These are phyloP conservation scores for Bonia amplexicaulis DNA, from an alignment of 176 grass and related monocot species.

Conservation along the genomic window DNA sequence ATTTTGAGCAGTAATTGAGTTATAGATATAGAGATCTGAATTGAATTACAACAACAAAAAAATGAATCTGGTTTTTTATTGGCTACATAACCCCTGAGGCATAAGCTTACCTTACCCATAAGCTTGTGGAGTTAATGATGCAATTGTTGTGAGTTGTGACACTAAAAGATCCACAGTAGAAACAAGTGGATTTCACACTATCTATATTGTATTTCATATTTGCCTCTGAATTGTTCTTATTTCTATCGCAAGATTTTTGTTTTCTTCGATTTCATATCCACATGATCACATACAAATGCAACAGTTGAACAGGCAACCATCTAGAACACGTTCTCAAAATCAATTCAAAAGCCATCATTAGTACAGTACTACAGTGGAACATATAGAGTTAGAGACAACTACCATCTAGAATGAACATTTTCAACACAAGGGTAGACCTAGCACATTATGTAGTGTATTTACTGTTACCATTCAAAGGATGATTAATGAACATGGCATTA, in stretches of 20 bases:
- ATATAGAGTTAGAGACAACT: background rate
- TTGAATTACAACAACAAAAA: background rate
- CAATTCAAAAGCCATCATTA: constrained; percentile 3
- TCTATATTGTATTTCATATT: background rate
- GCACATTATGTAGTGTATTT: background rate
- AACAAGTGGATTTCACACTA: background rate
- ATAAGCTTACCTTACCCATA: background rate
- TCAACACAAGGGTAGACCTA: background rate
- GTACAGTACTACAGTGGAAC: background rate
- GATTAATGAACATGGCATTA: constrained; percentile 11
- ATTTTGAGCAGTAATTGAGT: background rate
- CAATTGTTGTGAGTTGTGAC: background rate
- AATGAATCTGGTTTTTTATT: background rate
- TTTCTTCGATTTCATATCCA: background rate
- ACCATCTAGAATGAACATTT: background rate
- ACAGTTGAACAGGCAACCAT: background rate
- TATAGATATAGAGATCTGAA: background rate
- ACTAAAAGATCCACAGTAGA: background rate
- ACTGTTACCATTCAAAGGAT: background rate
- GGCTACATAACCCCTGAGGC: background rate
- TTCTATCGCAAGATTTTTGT: background rate
- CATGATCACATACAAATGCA: background rate
- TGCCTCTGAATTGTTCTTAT: background rate
- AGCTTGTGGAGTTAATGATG: background rate
- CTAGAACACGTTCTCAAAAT: background rate